Base-by-base conservation (phyloP, 805 yeast genomes). In the Sugiyamaella smithiae region DNA sequence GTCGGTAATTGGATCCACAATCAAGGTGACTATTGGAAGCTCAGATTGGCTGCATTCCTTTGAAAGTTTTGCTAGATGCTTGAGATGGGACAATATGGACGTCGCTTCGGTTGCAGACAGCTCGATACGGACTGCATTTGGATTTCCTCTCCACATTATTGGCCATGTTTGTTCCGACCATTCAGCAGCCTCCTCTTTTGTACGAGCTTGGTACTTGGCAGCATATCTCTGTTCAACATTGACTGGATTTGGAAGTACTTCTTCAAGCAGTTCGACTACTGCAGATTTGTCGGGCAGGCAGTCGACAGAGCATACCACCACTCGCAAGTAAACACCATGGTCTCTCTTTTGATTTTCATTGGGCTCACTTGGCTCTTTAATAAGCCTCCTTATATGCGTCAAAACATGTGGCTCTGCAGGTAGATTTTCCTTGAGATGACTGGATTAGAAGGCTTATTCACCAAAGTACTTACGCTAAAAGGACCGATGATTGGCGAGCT, bases 141-240 rank as follows among this genome's bases (percentile, higher is more conserved):
- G 95, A 60, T 90, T 88, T 0, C 98, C 98, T 57, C 89, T 82
- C 98, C 98, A 93, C 33, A 88, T 74, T 46, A 88, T 68, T 0
- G 98, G 98, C 99, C 98, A 91, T 14, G 68, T 56, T 3, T 65
- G 48, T 19, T 33, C 36, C 1, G 89, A 76, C 97, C 97, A 90
- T 36, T 71, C 69, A 1, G 66, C 50, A 19, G 84, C 76, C 12
- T 80, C 64, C n/a, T 83, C 88, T 56, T 83, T 85, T 2, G 88
- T 80, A 4, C 76, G 71, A 0, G 97, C 95, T n/a, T 77, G 75
- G 48, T 72, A 72, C 22, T 59, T 59, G 0, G 97, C 93, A 1
- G 87, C 78, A 3, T 66, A 61, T 51, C 22, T 54, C 35, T 7
- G 51, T 26, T 33, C 52, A 12, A 53, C 43, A 8, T 11, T 31